Evolutionary conservation across 805 yeast species (phyloP).

Genomic region (Teunomyces tritomae): DNA sequence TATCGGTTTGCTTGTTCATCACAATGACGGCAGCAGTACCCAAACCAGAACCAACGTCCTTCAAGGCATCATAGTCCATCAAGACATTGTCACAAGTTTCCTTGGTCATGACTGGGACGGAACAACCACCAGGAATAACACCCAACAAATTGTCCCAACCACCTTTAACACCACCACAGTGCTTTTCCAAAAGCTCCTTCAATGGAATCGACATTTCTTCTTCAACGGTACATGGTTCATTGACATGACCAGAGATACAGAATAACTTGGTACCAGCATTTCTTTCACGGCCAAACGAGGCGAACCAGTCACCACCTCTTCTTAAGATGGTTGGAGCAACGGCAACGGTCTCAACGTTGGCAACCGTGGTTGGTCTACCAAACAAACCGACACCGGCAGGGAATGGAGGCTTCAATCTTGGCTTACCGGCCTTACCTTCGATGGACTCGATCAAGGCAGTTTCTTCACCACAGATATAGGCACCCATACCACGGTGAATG

Average conservation of each 20-base stretch:
- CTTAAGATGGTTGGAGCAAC: conserved; percentile 88
- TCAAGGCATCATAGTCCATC: conserved; percentile 87
- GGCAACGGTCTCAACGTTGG: conserved; percentile 88
- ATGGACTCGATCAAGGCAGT: conserved; percentile 84
- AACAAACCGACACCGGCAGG: conserved; percentile 92
- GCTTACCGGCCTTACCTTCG: conserved; percentile 93
- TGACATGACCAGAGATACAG: conserved; percentile 88
- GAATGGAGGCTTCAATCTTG: conserved; percentile 91
- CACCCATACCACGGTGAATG: conserved; percentile 92
- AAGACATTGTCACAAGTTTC: conserved; percentile 62
- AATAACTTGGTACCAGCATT: conserved; percentile 80
- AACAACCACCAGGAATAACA: conserved; percentile 87
- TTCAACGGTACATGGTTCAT: conserved; percentile 90
- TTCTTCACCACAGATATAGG: conserved; percentile 90
- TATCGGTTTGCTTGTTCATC: conserved; percentile 83
- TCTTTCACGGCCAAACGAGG: conserved; percentile 79
- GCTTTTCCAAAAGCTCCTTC: conserved; percentile 77
- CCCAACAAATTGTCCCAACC: conserved; percentile 92
- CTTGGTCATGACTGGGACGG: conserved; percentile 79
- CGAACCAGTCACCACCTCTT: conserved; percentile 88
- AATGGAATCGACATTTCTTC: conserved; percentile 92
- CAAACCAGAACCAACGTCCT: conserved; percentile 81
- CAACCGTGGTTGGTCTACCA: conserved; percentile 88
- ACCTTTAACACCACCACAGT: conserved; percentile 88
- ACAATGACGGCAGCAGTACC: conserved; percentile 95